These are phyloP conservation scores for Tilletia walkeri DNA, from an alignment of 1,284 basidiomycete species.

Conservation along the genomic window DNA sequence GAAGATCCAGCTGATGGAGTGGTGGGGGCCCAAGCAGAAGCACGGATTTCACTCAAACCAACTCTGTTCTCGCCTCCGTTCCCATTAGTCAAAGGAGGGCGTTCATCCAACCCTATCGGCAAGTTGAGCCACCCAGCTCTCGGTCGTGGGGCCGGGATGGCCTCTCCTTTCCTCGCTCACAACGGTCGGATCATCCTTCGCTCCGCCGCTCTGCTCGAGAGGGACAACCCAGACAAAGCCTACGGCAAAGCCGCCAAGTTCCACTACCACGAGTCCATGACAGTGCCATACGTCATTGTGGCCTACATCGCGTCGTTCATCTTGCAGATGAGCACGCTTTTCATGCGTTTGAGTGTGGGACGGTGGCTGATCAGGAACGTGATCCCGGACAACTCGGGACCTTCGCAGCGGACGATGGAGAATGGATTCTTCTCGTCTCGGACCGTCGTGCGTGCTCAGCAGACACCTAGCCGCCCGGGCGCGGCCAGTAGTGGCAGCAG, in stretches of 20 bases:
- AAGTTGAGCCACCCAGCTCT: not conserved
- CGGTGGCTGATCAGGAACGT: constrained; percentile 57
- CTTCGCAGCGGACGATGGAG: constrained; percentile 63
- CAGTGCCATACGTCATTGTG: constrained; percentile 58
- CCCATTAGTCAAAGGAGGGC: constrained; percentile 4
- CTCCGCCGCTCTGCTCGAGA: constrained; percentile 70
- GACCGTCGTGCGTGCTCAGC: constrained; percentile 2
- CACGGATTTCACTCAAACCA: no score
- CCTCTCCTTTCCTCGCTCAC: constrained; percentile 62
- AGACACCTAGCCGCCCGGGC: constrained; percentile 17
- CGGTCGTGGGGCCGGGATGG: not conserved
- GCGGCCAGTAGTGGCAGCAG: constrained; percentile 12
- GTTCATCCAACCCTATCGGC: not conserved
- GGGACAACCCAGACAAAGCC: constrained; percentile 60
- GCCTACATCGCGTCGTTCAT: constrained; percentile 56
- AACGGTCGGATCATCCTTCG: constrained; percentile 74
- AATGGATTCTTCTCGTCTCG: constrained; percentile 58
- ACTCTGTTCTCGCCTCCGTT: not conserved
- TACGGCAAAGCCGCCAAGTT: constrained; percentile 58
- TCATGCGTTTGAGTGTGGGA: not conserved
- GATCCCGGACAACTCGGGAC: constrained; percentile 33
- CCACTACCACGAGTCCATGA: constrained; percentile 71
- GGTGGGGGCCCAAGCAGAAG: no score
- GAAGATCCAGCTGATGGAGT: no score
- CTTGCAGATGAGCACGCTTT: not conserved